A percentile compares a stretch with the other conserved stretches of the same genome.
These are phyloP conservation scores for Kodamaea arcana DNA, from an alignment of 1,139 yeast genomes.

Conservation along the genomic window DNA sequence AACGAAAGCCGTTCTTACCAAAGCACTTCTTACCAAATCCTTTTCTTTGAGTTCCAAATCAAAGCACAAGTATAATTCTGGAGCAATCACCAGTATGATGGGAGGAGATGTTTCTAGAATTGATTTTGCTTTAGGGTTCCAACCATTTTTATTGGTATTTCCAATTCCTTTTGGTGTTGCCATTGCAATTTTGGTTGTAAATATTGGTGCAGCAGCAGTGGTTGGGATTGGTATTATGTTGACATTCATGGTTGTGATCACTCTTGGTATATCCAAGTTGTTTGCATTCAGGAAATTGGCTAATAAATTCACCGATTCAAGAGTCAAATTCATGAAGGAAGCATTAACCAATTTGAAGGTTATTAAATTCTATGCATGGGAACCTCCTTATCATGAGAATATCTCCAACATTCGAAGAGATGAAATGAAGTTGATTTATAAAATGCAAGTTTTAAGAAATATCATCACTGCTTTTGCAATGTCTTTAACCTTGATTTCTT, in stretches of 20 bases:
- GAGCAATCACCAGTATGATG: constrained; percentile 48
- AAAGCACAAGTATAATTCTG: constrained; percentile 26
- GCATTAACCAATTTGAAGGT: constrained; percentile 61
- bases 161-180: constrained; percentile 59
- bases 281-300: constrained; percentile 42
- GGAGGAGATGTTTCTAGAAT: constrained; percentile 79
- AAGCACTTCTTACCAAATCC: constrained; percentile 29
- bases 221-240: constrained; percentile 51
- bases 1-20: constrained; percentile 33
- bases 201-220: constrained; percentile 70
- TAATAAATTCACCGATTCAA: constrained; percentile 49
- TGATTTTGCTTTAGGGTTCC: constrained; percentile 71
- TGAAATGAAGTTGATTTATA: constrained; percentile 48
- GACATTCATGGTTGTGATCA: constrained; percentile 37
- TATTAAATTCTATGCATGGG: constrained; percentile 71
- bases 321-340: constrained; percentile 62
- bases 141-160: constrained; percentile 60
- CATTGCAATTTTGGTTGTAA: constrained; percentile 60
- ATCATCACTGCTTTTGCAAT: constrained; percentile 55
- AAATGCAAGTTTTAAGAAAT: constrained; percentile 54
- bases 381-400: constrained; percentile 48
- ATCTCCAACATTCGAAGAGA: constrained; percentile 43
- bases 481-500: constrained; percentile 61
- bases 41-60: constrained; percentile 26
- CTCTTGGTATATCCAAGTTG: constrained; percentile 31